These are phyloP conservation scores for Vanderwaltozyma yarrowii DNA, from an alignment of 805 yeast genomes.

Conservation along the genomic window DNA sequence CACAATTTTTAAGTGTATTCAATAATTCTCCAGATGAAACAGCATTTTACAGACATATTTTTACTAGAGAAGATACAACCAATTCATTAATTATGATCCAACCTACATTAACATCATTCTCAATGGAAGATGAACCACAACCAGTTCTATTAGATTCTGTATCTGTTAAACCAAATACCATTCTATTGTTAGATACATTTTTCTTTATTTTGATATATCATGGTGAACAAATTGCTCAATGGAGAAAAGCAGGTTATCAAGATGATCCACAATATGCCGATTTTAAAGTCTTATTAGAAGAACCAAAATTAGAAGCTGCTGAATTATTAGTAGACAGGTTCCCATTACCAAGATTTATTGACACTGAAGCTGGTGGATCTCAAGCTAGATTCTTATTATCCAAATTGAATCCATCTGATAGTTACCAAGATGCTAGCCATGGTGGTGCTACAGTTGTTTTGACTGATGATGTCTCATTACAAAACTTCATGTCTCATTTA, in stretches of 20 bases:
- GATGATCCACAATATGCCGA: slow-evolving; percentile 79
- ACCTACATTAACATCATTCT: slow-evolving; percentile 81
- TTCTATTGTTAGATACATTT: slow-evolving; percentile 81
- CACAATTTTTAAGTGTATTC: slow-evolving; percentile 89
- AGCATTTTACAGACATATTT: slow-evolving; percentile 88
- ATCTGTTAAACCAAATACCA: slow-evolving; percentile 77
- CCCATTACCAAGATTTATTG: slow-evolving; percentile 94
- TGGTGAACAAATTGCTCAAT: slow-evolving; percentile 84
- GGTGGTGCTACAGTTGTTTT: slow-evolving; percentile 67
- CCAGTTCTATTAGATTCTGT: slow-evolving; percentile 89
- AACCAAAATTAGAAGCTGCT: slow-evolving; percentile 85
- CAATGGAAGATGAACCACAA: slow-evolving; percentile 70
- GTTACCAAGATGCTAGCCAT: slow-evolving; percentile 44
- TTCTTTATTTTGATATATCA: slow-evolving; percentile 92
- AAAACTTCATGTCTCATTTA: slow-evolving; percentile 87
- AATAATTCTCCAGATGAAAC: slow-evolving; percentile 98
- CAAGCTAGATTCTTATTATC: slow-evolving; percentile 93
- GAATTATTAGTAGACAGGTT: slow-evolving; percentile 81
- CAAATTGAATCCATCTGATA: slow-evolving; percentile 84
- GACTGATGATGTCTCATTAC: slow-evolving; percentile 90
- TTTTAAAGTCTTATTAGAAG: slow-evolving; percentile 73
- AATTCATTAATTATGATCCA: slow-evolving; percentile 93
- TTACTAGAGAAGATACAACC: slow-evolving; percentile 79
- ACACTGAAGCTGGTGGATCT: slow-evolving; percentile 94
- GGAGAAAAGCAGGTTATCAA: slow-evolving; percentile 92